Evolutionary conservation across 2,329 filamentous ascomycete species (phyloP), one percentile per base, ranked within the genome.

Genomic region (Calonectria pauciramosa): DNA sequence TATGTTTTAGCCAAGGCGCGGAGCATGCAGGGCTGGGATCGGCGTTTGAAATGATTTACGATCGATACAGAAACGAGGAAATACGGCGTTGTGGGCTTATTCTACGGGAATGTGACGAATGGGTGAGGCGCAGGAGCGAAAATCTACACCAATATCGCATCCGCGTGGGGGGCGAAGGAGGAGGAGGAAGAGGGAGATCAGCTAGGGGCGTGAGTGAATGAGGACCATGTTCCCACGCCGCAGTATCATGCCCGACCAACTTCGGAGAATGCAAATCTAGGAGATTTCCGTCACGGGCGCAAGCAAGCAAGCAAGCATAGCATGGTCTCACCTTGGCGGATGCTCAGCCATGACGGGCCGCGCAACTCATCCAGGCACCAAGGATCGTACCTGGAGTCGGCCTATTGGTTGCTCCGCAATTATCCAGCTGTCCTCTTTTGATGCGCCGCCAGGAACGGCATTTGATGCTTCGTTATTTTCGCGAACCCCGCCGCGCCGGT

Each of bases 51-150:
- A 54, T 60, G 60, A 60, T 51, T 51, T 56, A 28, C 26, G 72
- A 70, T 54, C 59, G 28, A 54, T n/a, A 32, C 44, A 67, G 18
- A 23, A 41, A 36, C 28, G 63, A 63, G 44, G 65, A n/a, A 63
- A 47, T 59, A 72, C 64, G 79, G 79, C 75, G 72, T 77, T 80
- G 13, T 51, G 73, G 60, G 73, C 11, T 36, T 51, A 41, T 66
- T 36, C 30, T 44, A 60, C 30, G 41, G 41, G 38, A 63, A 65
- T 65, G 63, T 49, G 56, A 59, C 23, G 70, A 69, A 51, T 63
- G n/a, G 63, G 66, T 26, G 44, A 70, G 52, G 34, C 41, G 60
- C 56, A 70, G 32, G 56, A 54, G 54, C 63, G 51, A 49, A 70
- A 59, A 52, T 38, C 2, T 23, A 32, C 34, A 10, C 49, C 47